Percentiles rank a stretch among this genome's conserved stretches.
phyloP scores from a whole-genome alignment of 2,329 filamentous ascomycete species.

The Metarhizium humberi region DNA sequence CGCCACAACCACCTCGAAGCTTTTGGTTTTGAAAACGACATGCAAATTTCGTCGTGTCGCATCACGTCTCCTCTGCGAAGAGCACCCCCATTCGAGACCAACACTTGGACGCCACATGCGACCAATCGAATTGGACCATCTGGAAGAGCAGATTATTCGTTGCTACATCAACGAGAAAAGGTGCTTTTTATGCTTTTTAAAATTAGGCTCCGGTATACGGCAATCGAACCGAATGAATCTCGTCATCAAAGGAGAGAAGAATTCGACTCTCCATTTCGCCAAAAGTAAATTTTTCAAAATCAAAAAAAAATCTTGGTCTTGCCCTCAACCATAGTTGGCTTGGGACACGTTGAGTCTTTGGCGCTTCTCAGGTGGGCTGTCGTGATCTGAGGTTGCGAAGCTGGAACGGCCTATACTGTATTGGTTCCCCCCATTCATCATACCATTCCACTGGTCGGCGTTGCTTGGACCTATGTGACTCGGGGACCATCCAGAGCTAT shows the following conservation, averaged over 20 bases:
- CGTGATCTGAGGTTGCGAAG: slow-evolving; percentile 21
- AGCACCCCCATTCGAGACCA: background rate
- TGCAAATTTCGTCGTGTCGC: background rate
- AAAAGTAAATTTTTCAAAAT: background rate
- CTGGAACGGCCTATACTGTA: slow-evolving; percentile 25
- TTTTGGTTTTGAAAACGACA: background rate
- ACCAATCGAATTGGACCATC: background rate
- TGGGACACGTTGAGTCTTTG: slow-evolving; percentile 39
- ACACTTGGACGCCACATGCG: background rate
- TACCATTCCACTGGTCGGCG: slow-evolving; percentile 38
- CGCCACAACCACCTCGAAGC: background rate
- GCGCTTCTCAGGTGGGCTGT: slow-evolving; percentile 42
- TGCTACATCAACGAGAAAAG: background rate
- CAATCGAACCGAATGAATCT: background rate
- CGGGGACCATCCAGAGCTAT: slow-evolving; percentile 42
- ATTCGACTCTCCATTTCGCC: background rate
- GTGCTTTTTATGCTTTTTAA: background rate
- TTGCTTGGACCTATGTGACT: slow-evolving; percentile 37
- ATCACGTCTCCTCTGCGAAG: background rate
- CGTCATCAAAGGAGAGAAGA: background rate
- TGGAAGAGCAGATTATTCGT: background rate
- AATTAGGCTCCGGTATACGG: background rate
- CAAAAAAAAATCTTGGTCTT: background rate
- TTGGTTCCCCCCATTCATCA: slow-evolving; percentile 31
- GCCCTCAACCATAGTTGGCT: slow-evolving; percentile 28